A percentile compares a stretch with the other conserved stretches of the same genome.
phyloP scores from a whole-genome alignment of 208 protist species.

The Leishmania turanica region DNA sequence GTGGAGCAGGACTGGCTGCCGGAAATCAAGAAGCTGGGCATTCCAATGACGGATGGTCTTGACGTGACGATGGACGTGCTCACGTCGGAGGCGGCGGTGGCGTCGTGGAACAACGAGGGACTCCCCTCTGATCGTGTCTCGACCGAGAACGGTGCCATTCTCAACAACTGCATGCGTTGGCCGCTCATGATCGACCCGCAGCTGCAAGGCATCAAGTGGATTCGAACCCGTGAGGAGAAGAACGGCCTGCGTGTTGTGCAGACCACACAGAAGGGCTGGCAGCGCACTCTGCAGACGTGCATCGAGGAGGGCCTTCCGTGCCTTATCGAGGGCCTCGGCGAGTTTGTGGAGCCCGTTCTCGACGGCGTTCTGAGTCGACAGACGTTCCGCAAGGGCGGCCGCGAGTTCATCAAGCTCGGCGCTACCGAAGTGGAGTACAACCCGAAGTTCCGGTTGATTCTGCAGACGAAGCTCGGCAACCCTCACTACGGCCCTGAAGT shows the following conservation, averaged over 20 bases:
- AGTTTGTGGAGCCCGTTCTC: slow-evolving; percentile 97
- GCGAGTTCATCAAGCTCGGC: slow-evolving; percentile 94
- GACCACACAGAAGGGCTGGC: slow-evolving; percentile 92
- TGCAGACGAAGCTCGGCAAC: slow-evolving; percentile 98
- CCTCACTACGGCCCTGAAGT: slow-evolving; percentile 99
- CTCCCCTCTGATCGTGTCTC: slow-evolving; percentile 97
- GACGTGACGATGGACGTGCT: slow-evolving; percentile 95
- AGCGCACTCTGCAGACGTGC: slow-evolving; percentile 91
- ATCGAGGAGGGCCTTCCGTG: slow-evolving; percentile 93
- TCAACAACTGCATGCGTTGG: slow-evolving; percentile 97
- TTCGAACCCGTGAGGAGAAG: slow-evolving; percentile 95
- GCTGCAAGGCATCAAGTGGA: slow-evolving; percentile 98
- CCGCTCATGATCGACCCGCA: slow-evolving; percentile 99
- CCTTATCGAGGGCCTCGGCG: slow-evolving; percentile 96
- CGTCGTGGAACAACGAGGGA: slow-evolving; percentile 98
- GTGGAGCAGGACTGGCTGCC: slow-evolving; percentile 94
- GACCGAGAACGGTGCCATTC: slow-evolving; percentile 97
- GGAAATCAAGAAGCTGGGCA: slow-evolving; percentile 85
- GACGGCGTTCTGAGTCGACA: slow-evolving; percentile 96
- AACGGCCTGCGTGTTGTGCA: slow-evolving; percentile 94
- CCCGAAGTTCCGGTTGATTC: slow-evolving; percentile 95
- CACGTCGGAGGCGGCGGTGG: slow-evolving; percentile 91
- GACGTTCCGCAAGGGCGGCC: slow-evolving; percentile 94
- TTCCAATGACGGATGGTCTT: slow-evolving; percentile 95
- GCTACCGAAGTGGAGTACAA: slow-evolving; percentile 97